Conservation (phyloP, 257 asterid genomes). For the Buddleja alternifolia region DNA sequence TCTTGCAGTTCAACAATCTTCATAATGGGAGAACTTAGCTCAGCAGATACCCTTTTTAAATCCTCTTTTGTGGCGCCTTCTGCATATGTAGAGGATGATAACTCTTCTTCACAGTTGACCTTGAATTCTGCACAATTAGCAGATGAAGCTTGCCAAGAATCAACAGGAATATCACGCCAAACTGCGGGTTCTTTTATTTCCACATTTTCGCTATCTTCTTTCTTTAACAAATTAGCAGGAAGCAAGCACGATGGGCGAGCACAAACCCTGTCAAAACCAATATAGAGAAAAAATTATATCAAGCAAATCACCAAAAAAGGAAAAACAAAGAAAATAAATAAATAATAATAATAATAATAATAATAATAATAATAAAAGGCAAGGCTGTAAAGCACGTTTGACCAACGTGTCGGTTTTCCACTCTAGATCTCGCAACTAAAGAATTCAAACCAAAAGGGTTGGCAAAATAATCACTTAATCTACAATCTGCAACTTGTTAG, state of each 20-base stretch:
- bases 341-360: no score
- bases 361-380: no score
- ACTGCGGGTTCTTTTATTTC: conserved; percentile 41
- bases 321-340: no score
- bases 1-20: conserved; percentile 40
- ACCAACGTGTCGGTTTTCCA: no score
- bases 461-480: no score
- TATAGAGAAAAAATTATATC: neutral
- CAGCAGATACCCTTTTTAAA: conserved; percentile 33
- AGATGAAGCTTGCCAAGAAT: conserved; percentile 40
- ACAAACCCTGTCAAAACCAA: conserved; percentile 50
- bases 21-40: conserved; percentile 35
- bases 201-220: conserved; percentile 38
- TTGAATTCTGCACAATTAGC: conserved; percentile 29
- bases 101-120: conserved; percentile 35
- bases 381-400: no score
- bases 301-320: neutral
- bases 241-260: conserved; percentile 69
- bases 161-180: conserved; percentile 30
- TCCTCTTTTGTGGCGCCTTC: conserved; percentile 38
- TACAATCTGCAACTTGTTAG: no score
- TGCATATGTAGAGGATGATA: conserved; percentile 22
- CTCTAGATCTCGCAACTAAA: no score
- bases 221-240: conserved; percentile 47
- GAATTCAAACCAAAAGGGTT: no score